A percentile compares a stretch with the other conserved stretches of the same genome.
These are phyloP conservation scores for Paraleonurus japonicus DNA, from an alignment of 257 asterid species.

Conservation along the genomic window DNA sequence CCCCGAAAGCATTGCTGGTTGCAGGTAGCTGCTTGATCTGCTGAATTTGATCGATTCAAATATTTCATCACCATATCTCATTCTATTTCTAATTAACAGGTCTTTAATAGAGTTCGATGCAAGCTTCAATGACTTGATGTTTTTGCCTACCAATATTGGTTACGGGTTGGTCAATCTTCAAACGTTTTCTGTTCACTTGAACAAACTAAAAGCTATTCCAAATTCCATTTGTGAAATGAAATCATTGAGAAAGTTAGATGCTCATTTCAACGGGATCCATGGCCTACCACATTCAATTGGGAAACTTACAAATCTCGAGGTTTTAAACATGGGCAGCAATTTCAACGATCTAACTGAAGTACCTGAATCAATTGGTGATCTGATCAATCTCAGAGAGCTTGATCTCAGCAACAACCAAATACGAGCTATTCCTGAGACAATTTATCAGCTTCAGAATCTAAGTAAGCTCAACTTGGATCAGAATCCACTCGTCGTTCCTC, in stretches of 20 bases:
- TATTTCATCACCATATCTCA: background rate
- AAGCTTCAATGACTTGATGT: slow-evolving; percentile 53
- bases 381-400: slow-evolving; percentile 53
- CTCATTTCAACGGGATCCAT: slow-evolving; percentile 58
- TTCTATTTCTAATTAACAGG: slow-evolving; percentile 30
- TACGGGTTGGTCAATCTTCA: slow-evolving; percentile 52
- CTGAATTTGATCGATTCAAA: background rate
- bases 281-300: slow-evolving; percentile 55
- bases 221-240: slow-evolving; percentile 59
- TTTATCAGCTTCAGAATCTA: slow-evolving; percentile 40
- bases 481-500: slow-evolving; percentile 65
- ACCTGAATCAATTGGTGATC: slow-evolving; percentile 53
- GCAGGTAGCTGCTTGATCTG: slow-evolving; percentile 43
- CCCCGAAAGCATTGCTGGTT: slow-evolving; percentile 62
- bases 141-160: slow-evolving; percentile 60
- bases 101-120: slow-evolving; percentile 62
- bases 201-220: slow-evolving; percentile 58
- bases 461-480: slow-evolving; percentile 49
- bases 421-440: slow-evolving; percentile 42
- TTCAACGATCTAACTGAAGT: slow-evolving; percentile 53
- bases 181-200: slow-evolving; percentile 41
- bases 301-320: slow-evolving; percentile 45
- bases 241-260: slow-evolving; percentile 47
- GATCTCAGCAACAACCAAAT: slow-evolving; percentile 75
- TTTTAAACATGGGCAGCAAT: slow-evolving; percentile 57